Base-by-base conservation (phyloP, 169 alveolate genomes). In the Plasmodium chabaudi region DNA sequence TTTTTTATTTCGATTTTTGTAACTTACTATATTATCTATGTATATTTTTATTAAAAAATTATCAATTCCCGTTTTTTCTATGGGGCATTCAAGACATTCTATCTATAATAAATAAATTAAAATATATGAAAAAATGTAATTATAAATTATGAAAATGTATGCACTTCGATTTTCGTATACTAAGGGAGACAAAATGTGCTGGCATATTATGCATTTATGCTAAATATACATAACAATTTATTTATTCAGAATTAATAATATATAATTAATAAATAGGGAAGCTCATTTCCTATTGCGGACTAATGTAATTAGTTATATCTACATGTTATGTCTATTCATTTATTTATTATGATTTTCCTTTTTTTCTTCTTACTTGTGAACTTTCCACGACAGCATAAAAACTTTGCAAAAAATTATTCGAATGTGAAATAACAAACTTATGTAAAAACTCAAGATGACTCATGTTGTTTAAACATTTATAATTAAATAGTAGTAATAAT, bases 61-160 rank as follows among this genome's bases (percentile, higher is more conserved):
- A 47, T 77, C 88, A 9, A 69, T 77, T 71, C 73, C 65, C 34
- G 88, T 77, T 77, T 77, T 77, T 51, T 77, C 88, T 44, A 77
- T 65, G 27, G 88, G 88, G 17, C 88, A 77, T 51, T 77, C 79
- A 77, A 77, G 88, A 77, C 88, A 77, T 77, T 77, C 88, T 49
- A 77, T 77, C 88, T 77, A 47, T 7, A 64, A 57, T 27, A 77
- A 53, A 71, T 17, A 23, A 69, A 69, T 42, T 17, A 23, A 69
- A 69, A 69, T 17, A 69, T 42, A 17, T 42, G 47, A 69, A 69
- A 17, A 56, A 25, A 47, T 55, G 27, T 9, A n/a, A 69, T 65
- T 42, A 27, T 49, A 27, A 13, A 65, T 65, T 39, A n/a, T 13
- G 49, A 27, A 57, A 47, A 57, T 17, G 49, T 34, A 34, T 34